phyloP scores from a whole-genome alignment of 345 rosid genomes.

The Pistacia integerrima region DNA sequence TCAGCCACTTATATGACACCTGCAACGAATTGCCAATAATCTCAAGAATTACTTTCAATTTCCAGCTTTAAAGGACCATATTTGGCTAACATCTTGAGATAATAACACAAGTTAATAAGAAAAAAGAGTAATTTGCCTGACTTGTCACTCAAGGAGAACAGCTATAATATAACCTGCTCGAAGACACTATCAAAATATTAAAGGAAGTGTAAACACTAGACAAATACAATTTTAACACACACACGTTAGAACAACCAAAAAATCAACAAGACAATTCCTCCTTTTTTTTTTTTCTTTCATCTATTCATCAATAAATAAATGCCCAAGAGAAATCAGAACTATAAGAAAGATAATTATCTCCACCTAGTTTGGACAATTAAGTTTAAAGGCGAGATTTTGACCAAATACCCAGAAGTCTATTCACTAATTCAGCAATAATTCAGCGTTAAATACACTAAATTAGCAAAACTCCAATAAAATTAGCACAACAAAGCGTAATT shows the following conservation, averaged over 20 bases:
- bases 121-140: background rate
- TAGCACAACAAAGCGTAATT: background rate
- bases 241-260: background rate
- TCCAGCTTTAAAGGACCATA: background rate
- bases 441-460: too few relatives aligned
- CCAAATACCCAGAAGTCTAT: conserved; percentile 11
- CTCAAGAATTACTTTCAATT: background rate
- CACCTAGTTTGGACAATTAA: background rate
- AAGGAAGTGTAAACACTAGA: background rate
- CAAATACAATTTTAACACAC: background rate
- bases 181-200: background rate
- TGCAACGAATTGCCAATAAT: conserved; percentile 34
- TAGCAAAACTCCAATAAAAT: background rate
- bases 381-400: background rate
- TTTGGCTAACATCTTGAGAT: background rate
- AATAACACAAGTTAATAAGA: background rate
- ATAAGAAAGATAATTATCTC: background rate
- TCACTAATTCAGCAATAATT: background rate
- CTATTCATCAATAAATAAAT: background rate
- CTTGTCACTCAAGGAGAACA: background rate
- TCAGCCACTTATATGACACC: conserved; percentile 98
- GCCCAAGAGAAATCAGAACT: background rate
- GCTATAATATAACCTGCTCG: background rate
- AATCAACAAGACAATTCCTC: background rate
- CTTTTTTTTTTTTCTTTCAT: background rate